phyloP scores from a whole-genome alignment of 768 basidiomycete species.

The Pulveroboletus sp. region DNA sequence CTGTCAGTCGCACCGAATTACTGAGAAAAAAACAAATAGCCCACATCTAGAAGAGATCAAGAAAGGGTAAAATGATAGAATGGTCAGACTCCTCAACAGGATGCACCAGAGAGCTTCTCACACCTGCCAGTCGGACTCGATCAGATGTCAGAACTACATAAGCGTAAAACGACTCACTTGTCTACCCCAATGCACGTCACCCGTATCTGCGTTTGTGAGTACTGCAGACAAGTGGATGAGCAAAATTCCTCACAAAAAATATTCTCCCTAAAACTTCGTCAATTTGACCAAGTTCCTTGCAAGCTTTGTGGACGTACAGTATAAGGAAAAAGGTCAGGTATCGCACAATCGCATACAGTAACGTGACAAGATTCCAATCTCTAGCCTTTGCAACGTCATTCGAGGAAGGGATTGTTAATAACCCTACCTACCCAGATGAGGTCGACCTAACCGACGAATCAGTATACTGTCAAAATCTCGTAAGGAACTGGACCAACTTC shows the following conservation, averaged over 20 bases:
- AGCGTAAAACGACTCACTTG: constrained; percentile 1
- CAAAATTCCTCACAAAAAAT: constrained; percentile 7
- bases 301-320: constrained; percentile 1
- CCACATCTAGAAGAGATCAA: constrained; percentile 8
- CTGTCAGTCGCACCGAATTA: not conserved
- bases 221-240: not conserved
- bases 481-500: constrained; percentile 4
- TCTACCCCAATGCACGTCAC: constrained; percentile 4
- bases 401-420: not conserved
- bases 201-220: constrained; percentile 7
- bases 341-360: constrained; percentile 17
- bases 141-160: not conserved
- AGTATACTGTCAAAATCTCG: not conserved
- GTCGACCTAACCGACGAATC: constrained; percentile 9
- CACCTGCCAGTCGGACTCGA: constrained; percentile 3
- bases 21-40: not conserved
- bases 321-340: constrained; percentile 15
- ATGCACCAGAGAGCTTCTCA: not conserved
- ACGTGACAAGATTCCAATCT: constrained; percentile 15
- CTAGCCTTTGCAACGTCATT: constrained; percentile 8
- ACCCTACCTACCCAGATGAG: constrained; percentile 14
- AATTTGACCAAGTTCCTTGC: not conserved
- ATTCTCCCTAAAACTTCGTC: constrained; percentile 4
- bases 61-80: not conserved
- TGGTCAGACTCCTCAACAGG: not conserved